Evolutionary conservation across 768 basidiomycete genomes (phyloP), one percentile per base, ranked within the genome.

Genomic region (Rhodotorula diobovata): DNA sequence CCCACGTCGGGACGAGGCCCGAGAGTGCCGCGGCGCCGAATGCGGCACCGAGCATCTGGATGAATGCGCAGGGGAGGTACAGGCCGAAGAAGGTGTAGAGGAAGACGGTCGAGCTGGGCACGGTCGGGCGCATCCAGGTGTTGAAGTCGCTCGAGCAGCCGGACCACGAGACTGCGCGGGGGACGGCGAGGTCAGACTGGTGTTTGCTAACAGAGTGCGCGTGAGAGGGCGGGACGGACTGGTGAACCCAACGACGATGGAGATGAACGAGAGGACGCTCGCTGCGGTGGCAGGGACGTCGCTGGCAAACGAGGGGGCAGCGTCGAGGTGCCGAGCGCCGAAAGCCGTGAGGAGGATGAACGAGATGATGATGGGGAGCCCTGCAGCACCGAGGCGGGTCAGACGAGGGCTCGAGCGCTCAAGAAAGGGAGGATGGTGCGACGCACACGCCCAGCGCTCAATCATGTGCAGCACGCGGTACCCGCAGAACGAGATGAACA

Each of bases 351-450:
- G 86, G 63, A 92, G 84, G 43, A 90, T 73, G 78, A 88, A 91
- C 16, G 87, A 85, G 63, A 92, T 81, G n/a, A 90, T 77, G 28
- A 90, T 85, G 0, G 91, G 91, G 28, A 91, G 83, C 90, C 90
- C 72, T 73, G 68, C n/a, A 25, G 25, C 30, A 0, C 11, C 28
- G 16, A 61, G 62, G 43, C 61, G 30, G 23, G 7, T 55, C 4
- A 54, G 10, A 57, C 54, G 37, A 21, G 32, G 61, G 41, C n/a
- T 30, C 20, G 37, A 53, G 14, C 3, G 20, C n/a, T 7, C 45
- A 54, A 15, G 41, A 43, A 12, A 18, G 30, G 59, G 14, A 35
- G 37, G 6, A n/a, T 2, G 25, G 23, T n/a, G 18, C 2, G 25
- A 75, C 80, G 41, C 68, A 85, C 87, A 85, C 83, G 59, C 84